phyloP scores from a whole-genome alignment of 495 filamentous ascomycete genomes.

The Saxophila tyrrhenica region DNA sequence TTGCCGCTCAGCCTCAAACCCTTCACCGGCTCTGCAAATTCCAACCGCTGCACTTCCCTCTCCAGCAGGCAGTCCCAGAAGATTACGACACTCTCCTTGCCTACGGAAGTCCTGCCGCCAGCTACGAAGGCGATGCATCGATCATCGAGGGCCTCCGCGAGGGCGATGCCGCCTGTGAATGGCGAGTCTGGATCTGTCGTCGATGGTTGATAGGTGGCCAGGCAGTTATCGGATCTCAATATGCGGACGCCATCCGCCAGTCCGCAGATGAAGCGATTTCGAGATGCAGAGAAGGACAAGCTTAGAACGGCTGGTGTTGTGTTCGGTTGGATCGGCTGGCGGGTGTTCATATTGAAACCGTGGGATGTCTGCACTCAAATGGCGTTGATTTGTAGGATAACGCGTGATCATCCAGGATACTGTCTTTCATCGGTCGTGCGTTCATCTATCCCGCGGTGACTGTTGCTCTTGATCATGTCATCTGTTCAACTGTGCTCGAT shows the following conservation, averaged over 20 bases:
- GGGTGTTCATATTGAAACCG: conserved; percentile 74
- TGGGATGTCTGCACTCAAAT: too few relatives aligned
- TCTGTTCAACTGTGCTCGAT: too few relatives aligned
- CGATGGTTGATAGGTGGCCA: conserved; percentile 5
- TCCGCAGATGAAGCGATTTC: conserved; percentile 79
- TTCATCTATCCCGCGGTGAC: too few relatives aligned
- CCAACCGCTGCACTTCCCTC: conserved; percentile 59
- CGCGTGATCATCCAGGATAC: too few relatives aligned
- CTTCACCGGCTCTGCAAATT: conserved; percentile 41
- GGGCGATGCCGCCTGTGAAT: conserved; percentile 48
- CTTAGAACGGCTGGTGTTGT: conserved; percentile 66
- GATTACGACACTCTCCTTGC: conserved; percentile 76
- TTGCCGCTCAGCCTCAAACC: conserved; percentile 5
- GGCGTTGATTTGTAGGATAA: too few relatives aligned
- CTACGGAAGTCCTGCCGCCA: conserved; percentile 77
- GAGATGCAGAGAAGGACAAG: conserved; percentile 76
- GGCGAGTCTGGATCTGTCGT: conserved; percentile 1
- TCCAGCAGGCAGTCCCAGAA: conserved; percentile 87
- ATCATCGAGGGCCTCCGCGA: conserved; percentile 78
- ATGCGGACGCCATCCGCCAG: conserved; percentile 58
- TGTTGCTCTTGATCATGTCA: too few relatives aligned
- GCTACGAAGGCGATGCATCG: conserved; percentile 85
- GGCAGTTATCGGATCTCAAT: conserved; percentile 11
- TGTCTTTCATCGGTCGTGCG: too few relatives aligned
- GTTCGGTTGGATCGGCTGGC: conserved; percentile 70